A percentile compares a stretch with the other conserved stretches of the same genome.
Conservation (phyloP, 2,329 filamentous ascomycete genomes). For the Curvularia hawaiiensis region DNA sequence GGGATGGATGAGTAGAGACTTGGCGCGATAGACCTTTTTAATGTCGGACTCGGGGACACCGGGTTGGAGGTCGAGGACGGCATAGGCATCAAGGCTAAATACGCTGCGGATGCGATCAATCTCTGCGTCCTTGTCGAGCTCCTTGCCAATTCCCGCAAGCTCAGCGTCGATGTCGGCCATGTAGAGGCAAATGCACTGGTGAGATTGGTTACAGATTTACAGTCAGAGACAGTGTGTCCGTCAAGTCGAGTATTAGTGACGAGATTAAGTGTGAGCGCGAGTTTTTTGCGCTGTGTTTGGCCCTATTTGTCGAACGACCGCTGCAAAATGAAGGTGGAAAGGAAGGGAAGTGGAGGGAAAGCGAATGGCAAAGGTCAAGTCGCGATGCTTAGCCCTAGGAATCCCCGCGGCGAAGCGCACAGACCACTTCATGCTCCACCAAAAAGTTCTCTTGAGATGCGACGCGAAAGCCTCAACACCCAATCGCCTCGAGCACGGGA, state of each 20-base stretch:
- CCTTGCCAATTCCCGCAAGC: conserved; percentile 83
- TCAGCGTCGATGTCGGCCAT: conserved; percentile 67
- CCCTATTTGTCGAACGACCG: not conserved
- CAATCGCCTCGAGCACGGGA: conserved; percentile 3
- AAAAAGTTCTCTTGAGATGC: conserved; percentile 33
- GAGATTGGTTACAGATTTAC: not conserved
- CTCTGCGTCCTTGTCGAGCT: conserved; percentile 95
- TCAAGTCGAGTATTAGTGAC: not conserved
- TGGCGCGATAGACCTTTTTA: conserved; percentile 91
- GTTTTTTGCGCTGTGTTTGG: not conserved
- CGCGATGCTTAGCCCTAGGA: conserved; percentile 5
- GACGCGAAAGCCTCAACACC: conserved; percentile 17
- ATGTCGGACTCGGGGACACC: conserved; percentile 96
- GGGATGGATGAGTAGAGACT: conserved; percentile 98
- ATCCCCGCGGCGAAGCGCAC: conserved; percentile 34
- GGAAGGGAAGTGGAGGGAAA: not conserved
- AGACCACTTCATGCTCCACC: conserved; percentile 26
- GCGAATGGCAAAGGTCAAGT: not conserved
- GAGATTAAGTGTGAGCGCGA: not conserved
- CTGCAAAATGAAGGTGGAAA: not conserved
- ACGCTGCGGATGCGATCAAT: conserved; percentile 93
- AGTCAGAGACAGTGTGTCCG: not conserved
- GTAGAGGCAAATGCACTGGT: conserved; percentile 7
- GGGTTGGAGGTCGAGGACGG: conserved; percentile 92
- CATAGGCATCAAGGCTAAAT: conserved; percentile 85